A percentile compares a stretch with the other conserved stretches of the same genome.
Conservation (phyloP, 768 basidiomycete species). For the Leccinellum albellum region DNA sequence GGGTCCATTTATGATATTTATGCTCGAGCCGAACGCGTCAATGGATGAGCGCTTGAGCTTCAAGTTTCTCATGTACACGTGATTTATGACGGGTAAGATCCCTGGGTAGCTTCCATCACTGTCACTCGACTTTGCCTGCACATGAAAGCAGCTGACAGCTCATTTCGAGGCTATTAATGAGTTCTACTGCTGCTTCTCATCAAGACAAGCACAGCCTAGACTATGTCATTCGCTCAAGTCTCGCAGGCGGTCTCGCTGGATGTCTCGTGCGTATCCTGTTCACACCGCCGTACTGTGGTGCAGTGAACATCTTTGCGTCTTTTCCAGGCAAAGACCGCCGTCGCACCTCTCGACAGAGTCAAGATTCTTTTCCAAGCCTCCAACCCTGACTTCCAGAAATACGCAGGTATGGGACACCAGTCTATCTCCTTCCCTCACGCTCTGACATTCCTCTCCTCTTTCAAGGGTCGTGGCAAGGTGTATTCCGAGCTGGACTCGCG, state of each 20-base stretch:
- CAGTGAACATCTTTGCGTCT: slow-evolving; percentile 5
- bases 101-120: neutral
- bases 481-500: slow-evolving; percentile 66
- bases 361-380: slow-evolving; percentile 99
- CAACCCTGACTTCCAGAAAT: slow-evolving; percentile 91
- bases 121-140: neutral
- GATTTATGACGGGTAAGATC: slow-evolving; percentile 17
- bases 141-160: slow-evolving; percentile 7
- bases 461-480: slow-evolving; percentile 83
- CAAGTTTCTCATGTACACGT: slow-evolving; percentile 1
- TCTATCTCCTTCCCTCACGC: slow-evolving; percentile 24
- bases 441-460: slow-evolving; percentile 5
- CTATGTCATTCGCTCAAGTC: slow-evolving; percentile 73
- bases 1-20: neutral
- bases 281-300: slow-evolving; percentile 3
- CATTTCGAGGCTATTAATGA: slow-evolving; percentile 26
- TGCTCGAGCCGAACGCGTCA: too few relatives aligned
- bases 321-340: slow-evolving; percentile 83
- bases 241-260: slow-evolving; percentile 92
- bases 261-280: slow-evolving; percentile 66
- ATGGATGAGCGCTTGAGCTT: too few relatives aligned
- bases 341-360: slow-evolving; percentile 94
- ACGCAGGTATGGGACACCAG: slow-evolving; percentile 64
- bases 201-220: slow-evolving; percentile 54
- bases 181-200: slow-evolving; percentile 32